Conservation (phyloP, 257 asterid genomes). For the Ophiorrhiza pumila region DNA sequence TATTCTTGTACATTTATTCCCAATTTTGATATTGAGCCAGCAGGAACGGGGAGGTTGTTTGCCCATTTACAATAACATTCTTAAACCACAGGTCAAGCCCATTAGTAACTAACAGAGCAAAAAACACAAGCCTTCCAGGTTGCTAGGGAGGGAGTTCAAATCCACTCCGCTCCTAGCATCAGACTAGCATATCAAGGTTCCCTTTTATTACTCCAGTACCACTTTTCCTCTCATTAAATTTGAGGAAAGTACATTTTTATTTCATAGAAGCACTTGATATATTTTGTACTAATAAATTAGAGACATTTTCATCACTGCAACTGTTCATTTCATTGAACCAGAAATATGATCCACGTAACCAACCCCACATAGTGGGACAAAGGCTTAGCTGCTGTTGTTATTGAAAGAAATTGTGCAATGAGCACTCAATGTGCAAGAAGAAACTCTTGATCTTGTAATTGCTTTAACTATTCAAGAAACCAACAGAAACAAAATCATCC, state of each 20-base stretch:
- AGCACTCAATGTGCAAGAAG: neutral
- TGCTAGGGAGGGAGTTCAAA: too few relatives aligned
- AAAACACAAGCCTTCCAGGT: too few relatives aligned
- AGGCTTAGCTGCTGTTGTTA: too few relatives aligned
- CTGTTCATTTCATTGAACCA: neutral
- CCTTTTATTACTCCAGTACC: neutral
- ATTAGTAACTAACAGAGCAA: too few relatives aligned
- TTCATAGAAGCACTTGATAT: neutral
- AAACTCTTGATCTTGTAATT: neutral
- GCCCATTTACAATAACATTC: neutral
- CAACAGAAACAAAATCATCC: too few relatives aligned
- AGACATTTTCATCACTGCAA: neutral
- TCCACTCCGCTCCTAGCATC: too few relatives aligned
- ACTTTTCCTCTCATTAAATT: neutral
- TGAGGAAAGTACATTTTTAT: neutral
- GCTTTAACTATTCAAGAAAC: too few relatives aligned
- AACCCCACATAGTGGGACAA: too few relatives aligned
- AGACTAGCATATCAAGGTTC: neutral
- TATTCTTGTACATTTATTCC: neutral
- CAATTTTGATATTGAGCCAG: neutral
- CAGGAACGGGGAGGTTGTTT: neutral
- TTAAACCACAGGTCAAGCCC: too few relatives aligned
- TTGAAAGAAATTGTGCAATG: too few relatives aligned
- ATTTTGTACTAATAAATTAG: neutral
- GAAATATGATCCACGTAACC: too few relatives aligned